These are phyloP conservation scores for Penicillium fimorum DNA, from an alignment of 495 filamentous ascomycete genomes.

Conservation along the genomic window DNA sequence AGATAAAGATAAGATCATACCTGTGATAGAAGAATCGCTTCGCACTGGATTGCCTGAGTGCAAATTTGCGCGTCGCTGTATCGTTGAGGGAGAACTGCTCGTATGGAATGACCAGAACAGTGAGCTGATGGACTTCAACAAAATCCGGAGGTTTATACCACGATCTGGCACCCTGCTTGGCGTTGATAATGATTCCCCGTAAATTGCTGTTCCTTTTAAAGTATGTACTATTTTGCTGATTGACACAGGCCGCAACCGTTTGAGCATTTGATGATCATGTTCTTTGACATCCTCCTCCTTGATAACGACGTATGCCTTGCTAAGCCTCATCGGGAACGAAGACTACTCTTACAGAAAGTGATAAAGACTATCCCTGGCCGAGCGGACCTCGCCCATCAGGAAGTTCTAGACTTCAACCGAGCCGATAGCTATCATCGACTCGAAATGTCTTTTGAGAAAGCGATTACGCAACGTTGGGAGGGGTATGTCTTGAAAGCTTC, in stretches of 20 bases:
- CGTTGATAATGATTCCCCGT: constrained; percentile 68
- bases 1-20: constrained; percentile 62
- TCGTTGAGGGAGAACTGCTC: constrained; percentile 79
- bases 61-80: constrained; percentile 59
- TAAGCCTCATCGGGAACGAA: constrained; percentile 58
- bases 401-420: constrained; percentile 60
- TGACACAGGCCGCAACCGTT: constrained; percentile 54
- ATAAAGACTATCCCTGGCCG: constrained; percentile 56
- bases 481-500: constrained; percentile 75
- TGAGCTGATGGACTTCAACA: constrained; percentile 68
- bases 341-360: constrained; percentile 56
- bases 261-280: constrained; percentile 81
- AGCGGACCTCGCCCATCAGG: constrained; percentile 59
- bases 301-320: constrained; percentile 66
- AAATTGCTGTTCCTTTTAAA: constrained; percentile 20
- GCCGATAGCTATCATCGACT: constrained; percentile 45
- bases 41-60: constrained; percentile 56
- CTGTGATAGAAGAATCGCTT: constrained; percentile 51
- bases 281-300: constrained; percentile 73
- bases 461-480: constrained; percentile 65
- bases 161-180: constrained; percentile 72
- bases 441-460: constrained; percentile 60
- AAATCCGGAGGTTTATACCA: constrained; percentile 75
- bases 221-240: constrained; percentile 9
- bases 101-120: constrained; percentile 66